A percentile compares a stretch with the other conserved stretches of the same genome.
phyloP scores from a whole-genome alignment of 306 rosid genomes.

The Gastrolobium villosum region DNA sequence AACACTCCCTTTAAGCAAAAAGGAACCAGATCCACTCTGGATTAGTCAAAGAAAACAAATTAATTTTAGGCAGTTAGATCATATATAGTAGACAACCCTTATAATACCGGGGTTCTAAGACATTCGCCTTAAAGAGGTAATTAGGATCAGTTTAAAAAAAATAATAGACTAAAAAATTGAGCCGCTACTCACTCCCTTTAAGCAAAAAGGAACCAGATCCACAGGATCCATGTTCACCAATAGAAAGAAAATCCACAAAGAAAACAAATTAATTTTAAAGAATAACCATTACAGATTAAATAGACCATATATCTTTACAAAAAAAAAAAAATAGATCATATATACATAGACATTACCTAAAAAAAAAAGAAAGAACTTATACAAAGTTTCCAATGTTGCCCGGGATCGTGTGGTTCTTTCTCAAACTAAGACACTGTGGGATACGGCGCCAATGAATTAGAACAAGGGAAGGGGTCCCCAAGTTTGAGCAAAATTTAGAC shows the following conservation, averaged over 20 bases:
- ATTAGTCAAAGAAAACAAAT: too few species aligned
- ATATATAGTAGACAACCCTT: too few species aligned
- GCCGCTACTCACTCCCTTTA: too few species aligned
- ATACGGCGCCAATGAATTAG: background rate
- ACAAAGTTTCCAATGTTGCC: constrained; percentile 7
- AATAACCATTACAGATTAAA: background rate
- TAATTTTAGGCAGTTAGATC: too few species aligned
- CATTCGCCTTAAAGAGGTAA: too few species aligned
- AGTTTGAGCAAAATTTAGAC: background rate
- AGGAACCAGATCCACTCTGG: background rate
- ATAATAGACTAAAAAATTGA: too few species aligned
- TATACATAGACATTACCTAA: too few species aligned
- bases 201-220: background rate
- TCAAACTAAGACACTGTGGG: background rate
- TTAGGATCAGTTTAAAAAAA: too few species aligned
- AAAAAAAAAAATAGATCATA: too few species aligned
- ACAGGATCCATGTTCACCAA: background rate
- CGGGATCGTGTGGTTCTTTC: background rate
- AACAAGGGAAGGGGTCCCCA: background rate
- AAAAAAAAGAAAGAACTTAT: too few species aligned
- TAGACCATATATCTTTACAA: background rate
- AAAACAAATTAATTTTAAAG: background rate
- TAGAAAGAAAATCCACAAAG: background rate
- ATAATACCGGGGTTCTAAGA: too few species aligned
- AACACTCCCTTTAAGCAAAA: background rate